These are phyloP conservation scores for Capsicum chinense DNA, from an alignment of 257 asterid species.

Conservation along the genomic window DNA sequence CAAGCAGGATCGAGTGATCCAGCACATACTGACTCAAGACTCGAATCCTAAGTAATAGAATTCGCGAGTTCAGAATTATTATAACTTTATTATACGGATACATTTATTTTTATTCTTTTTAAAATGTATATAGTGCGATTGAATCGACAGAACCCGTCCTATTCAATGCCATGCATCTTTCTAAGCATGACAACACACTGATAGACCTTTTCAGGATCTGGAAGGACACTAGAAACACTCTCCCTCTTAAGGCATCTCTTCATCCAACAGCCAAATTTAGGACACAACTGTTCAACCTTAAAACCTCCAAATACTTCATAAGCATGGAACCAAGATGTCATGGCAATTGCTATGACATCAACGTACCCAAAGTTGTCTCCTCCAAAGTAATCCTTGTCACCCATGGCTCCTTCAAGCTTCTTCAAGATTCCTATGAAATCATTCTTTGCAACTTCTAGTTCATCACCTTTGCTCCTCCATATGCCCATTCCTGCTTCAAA, in stretches of 20 bases:
- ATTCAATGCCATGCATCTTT: slow-evolving; percentile 67
- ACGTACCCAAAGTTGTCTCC: slow-evolving; percentile 68
- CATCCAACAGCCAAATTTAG: slow-evolving; percentile 63
- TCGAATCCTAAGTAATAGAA: not conserved
- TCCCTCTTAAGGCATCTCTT: slow-evolving; percentile 62
- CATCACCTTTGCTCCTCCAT: slow-evolving; percentile 67
- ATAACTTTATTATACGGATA: not conserved
- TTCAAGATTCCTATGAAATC: slow-evolving; percentile 65
- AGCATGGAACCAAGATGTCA: slow-evolving; percentile 63
- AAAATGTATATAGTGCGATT: not conserved
- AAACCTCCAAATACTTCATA: slow-evolving; percentile 69
- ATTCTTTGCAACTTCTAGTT: slow-evolving; percentile 54
- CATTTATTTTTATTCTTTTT: not conserved
- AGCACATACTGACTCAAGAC: not conserved
- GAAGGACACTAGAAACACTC: slow-evolving; percentile 55
- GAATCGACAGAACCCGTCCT: not conserved
- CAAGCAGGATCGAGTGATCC: not conserved
- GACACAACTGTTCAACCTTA: slow-evolving; percentile 60
- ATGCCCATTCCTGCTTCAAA: slow-evolving; percentile 49
- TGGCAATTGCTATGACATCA: slow-evolving; percentile 53
- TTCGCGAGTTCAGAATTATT: not conserved
- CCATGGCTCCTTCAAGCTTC: slow-evolving; percentile 73
- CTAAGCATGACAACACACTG: slow-evolving; percentile 59
- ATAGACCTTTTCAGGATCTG: slow-evolving; percentile 50
- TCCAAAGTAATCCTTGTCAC: slow-evolving; percentile 58